These are phyloP conservation scores for Zygosaccharomyces sapae DNA, from an alignment of 1,139 yeast genomes.

Conservation along the genomic window DNA sequence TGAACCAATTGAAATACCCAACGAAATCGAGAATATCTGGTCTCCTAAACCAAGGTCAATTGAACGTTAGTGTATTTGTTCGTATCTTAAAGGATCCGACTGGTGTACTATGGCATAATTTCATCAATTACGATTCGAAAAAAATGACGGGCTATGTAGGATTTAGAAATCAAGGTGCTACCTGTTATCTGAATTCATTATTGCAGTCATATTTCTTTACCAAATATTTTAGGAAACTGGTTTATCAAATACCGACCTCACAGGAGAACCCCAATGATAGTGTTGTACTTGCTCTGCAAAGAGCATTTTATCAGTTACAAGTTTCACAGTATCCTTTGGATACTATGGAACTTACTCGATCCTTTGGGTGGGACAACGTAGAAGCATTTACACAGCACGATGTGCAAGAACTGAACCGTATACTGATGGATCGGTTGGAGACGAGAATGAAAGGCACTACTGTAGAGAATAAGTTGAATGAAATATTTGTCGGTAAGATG, in stretches of 20 bases:
- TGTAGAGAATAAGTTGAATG: conserved; percentile 74
- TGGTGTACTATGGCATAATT: conserved; percentile 90
- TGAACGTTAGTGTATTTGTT: conserved; percentile 74
- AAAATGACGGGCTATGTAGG: conserved; percentile 88
- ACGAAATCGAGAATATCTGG: conserved; percentile 34
- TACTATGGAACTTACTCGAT: conserved; percentile 78
- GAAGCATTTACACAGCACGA: conserved; percentile 98
- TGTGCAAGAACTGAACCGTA: conserved; percentile 92
- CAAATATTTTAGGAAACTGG: conserved; percentile 73
- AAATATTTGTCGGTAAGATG: conserved; percentile 94
- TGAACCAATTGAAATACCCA: conserved; percentile 44
- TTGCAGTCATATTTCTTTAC: conserved; percentile 89
- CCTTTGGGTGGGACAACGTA: conserved; percentile 96
- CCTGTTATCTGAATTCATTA: conserved; percentile 89
- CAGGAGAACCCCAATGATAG: conserved; percentile 48
- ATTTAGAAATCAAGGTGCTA: conserved; percentile 93
- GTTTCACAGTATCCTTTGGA: conserved; percentile 73
- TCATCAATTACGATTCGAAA: conserved; percentile 80
- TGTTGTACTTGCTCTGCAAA: conserved; percentile 81
- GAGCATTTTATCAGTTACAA: conserved; percentile 75
- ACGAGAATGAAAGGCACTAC: conserved; percentile 85
- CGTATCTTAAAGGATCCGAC: conserved; percentile 82
- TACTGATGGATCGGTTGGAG: conserved; percentile 91
- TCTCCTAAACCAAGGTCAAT: conserved; percentile 51
- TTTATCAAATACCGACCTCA: conserved; percentile 82